These are phyloP conservation scores for Yueomyces sinensis DNA, from an alignment of 805 yeast species.

Conservation along the genomic window DNA sequence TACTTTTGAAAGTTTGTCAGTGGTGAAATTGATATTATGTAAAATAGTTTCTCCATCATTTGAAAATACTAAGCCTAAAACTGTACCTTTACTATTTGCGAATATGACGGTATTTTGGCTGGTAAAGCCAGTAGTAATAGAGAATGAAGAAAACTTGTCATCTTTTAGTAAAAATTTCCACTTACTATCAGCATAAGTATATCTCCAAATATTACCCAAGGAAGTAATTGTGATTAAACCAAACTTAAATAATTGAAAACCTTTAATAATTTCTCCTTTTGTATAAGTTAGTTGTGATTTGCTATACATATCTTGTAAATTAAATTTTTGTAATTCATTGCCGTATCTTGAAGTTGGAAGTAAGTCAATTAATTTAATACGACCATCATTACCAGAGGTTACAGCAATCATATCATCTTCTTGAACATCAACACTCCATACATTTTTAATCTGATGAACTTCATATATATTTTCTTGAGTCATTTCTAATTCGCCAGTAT, in stretches of 20 bases:
- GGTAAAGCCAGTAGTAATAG: conserved; percentile 30
- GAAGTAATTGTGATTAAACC: conserved; percentile 47
- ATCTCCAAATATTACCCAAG: conserved; percentile 35
- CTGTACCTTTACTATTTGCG: conserved; percentile 29
- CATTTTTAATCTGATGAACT: conserved; percentile 72
- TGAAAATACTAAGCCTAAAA: conserved; percentile 31
- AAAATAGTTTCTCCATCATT: conserved; percentile 21
- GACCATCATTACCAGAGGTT: conserved; percentile 93
- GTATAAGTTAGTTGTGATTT: conserved; percentile 18
- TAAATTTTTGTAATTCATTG: conserved; percentile 17
- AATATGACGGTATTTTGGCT: conserved; percentile 24
- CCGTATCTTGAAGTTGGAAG: conserved; percentile 18
- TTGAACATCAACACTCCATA: conserved; percentile 66
- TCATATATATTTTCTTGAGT: conserved; percentile 33
- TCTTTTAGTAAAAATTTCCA: conserved; percentile 21
- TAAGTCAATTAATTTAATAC: conserved; percentile 51
- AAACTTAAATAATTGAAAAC: conserved; percentile 35
- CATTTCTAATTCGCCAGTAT: conserved; percentile 8
- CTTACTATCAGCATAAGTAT: conserved; percentile 2
- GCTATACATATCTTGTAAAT: conserved; percentile 24
- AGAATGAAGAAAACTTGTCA: conserved; percentile 25
- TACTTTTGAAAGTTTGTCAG: conserved; percentile 29
- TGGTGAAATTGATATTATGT: conserved; percentile 8
- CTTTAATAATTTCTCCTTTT: conserved; percentile 47
- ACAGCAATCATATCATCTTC: conserved; percentile 37